Evolutionary conservation across 2,329 filamentous ascomycete species (phyloP).

Genomic region (Aspergillus latus): DNA sequence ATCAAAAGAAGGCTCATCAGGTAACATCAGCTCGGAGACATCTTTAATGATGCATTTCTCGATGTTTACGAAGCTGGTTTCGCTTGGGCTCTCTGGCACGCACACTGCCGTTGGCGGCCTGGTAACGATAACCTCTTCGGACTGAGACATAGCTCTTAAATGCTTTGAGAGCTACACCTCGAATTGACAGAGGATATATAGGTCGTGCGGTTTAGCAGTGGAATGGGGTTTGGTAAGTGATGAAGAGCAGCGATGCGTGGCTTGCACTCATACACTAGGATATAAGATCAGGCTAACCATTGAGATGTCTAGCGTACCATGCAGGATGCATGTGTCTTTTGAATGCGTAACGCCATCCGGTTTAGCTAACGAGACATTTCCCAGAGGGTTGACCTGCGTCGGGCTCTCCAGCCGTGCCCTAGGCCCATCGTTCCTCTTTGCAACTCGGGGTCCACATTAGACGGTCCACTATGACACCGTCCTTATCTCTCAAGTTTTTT

Average conservation of each 20-base stretch:
- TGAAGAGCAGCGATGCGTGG: background rate
- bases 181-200: background rate
- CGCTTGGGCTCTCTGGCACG: constrained; percentile 19
- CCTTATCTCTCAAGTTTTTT: constrained; percentile 8
- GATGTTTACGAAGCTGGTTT: constrained; percentile 22
- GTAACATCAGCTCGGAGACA: constrained; percentile 20
- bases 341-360: constrained; percentile 21
- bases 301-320: constrained; percentile 3
- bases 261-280: constrained; percentile 7
- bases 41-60: constrained; percentile 17
- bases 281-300: constrained; percentile 8
- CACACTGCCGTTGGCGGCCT: constrained; percentile 17
- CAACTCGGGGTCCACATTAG: constrained; percentile 12
- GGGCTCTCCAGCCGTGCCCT: constrained; percentile 13
- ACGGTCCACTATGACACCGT: constrained; percentile 13
- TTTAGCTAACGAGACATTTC: constrained; percentile 15
- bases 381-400: constrained; percentile 21
- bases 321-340: constrained; percentile 20
- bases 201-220: background rate
- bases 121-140: constrained; percentile 5
- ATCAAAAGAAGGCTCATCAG: constrained; percentile 23
- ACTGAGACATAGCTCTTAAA: constrained; percentile 17
- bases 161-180: background rate
- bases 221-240: background rate
- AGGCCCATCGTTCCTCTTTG: constrained; percentile 11